Conservation (phyloP, 1,139 yeast genomes). For the Pichia sp. region DNA sequence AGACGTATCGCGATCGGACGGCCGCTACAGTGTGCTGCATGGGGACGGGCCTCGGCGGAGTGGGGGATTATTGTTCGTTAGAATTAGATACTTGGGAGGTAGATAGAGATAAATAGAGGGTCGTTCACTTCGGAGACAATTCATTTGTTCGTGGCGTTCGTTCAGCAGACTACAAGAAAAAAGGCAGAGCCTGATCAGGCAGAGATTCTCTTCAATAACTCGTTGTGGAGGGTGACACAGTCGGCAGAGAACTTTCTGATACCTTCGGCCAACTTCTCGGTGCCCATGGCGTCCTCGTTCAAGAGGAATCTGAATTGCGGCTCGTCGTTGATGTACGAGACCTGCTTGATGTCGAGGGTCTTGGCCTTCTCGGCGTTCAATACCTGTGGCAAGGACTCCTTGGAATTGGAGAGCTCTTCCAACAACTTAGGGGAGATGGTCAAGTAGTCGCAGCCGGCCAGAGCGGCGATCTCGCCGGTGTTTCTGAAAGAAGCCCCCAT, state of each 20-base stretch:
- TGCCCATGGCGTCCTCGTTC: constrained; percentile 98
- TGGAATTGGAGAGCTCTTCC: constrained; percentile 81
- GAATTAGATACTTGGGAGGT: too few species aligned
- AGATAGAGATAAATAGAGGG: neutral
- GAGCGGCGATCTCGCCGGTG: constrained; percentile 90
- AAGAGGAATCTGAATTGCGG: constrained; percentile 83
- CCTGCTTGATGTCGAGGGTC: constrained; percentile 60
- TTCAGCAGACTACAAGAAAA: neutral
- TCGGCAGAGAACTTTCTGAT: constrained; percentile 96
- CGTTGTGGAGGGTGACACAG: constrained; percentile 75
- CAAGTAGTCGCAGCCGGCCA: constrained; percentile 96
- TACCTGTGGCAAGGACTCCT: constrained; percentile 72
- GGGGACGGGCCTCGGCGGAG: neutral
- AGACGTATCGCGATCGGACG: constrained; percentile 4
- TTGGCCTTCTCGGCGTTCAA: constrained; percentile 60
- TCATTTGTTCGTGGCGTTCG: neutral
- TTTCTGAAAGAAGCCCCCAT: constrained; percentile 99
- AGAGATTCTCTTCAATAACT: constrained; percentile 69
- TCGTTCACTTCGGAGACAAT: neutral
- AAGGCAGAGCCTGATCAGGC: constrained; percentile 34
- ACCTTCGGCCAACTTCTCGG: constrained; percentile 97
- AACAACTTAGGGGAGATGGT: constrained; percentile 92
- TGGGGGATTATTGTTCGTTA: neutral
- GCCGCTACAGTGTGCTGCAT: neutral
- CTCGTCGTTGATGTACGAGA: constrained; percentile 79